Conservation (phyloP, 2,329 filamentous ascomycete species). For the Colletotrichum aenigma region DNA sequence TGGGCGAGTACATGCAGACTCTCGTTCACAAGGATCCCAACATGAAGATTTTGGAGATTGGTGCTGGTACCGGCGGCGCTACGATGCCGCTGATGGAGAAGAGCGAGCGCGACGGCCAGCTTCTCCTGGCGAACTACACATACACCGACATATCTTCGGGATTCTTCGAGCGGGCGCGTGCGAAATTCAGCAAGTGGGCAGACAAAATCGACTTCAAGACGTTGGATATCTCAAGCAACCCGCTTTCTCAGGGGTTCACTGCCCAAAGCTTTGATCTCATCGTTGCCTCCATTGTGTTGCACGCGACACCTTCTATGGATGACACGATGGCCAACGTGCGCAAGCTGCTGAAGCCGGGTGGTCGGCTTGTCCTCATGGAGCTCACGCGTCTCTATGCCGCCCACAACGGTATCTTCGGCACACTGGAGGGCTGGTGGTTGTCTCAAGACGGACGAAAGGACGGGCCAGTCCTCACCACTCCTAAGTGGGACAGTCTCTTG, state of each 20-base stretch:
- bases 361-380: conserved; percentile 25
- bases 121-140: conserved; percentile 24
- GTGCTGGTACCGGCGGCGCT: too few relatives aligned
- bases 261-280: conserved; percentile 30
- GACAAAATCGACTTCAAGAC: conserved; percentile 19
- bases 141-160: conserved; percentile 33
- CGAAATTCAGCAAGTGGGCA: not conserved
- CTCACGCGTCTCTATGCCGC: not conserved
- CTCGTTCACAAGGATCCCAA: not conserved
- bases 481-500: not conserved
- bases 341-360: conserved; percentile 33
- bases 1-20: not conserved
- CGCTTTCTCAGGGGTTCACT: conserved; percentile 30
- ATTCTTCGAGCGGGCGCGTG: conserved; percentile 22
- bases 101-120: conserved; percentile 40
- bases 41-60: not conserved
- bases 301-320: conserved; percentile 27
- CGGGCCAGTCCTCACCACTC: not conserved
- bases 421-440: conserved; percentile 23
- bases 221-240: conserved; percentile 35
- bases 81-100: conserved; percentile 29
- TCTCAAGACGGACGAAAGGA: not conserved
- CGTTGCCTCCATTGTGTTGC: conserved; percentile 30
- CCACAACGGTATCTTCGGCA: conserved; percentile 29
- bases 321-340: conserved; percentile 24